Base-by-base conservation (phyloP, 2,329 filamentous ascomycete genomes). In the Apiospora koreana region DNA sequence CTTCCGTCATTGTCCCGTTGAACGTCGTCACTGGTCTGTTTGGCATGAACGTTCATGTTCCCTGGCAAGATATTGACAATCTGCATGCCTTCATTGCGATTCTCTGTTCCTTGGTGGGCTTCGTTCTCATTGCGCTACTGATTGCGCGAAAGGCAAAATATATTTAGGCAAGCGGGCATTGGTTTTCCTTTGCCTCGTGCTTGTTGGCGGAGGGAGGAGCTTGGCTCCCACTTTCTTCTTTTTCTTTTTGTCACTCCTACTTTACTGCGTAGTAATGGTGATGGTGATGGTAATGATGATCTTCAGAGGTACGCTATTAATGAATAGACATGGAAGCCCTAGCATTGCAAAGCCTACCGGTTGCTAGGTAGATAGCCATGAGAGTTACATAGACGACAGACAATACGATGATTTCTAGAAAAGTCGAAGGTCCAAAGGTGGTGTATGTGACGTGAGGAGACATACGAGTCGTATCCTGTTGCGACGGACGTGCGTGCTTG, bases 1-100 rank as follows among this genome's bases (percentile, higher is more conserved):
- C 94, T 0, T 97, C 95, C 3, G 93, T 99, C 74, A 88, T 99
- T n/a, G 95, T 99, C 71, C 96, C 96, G 3, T 89, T 99, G 74
- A 99, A 98, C 79, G 85, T 99, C 74, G 91, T 98, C 72, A 97
- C 94, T 48, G 92, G 93, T 82, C 83, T 95, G 58, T 95, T 95
- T 77, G 94, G 94, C 69, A 97, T 97, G 94, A 97, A 97, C 81
- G 93, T 97, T 1, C 78, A 80, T 4, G 91, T 96, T 21, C 93
- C 93, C 0, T 94, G 91, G 69, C 78, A 75, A 68, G 79, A 83
- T 28, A 80, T 80, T 25, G 77, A 80, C 73, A 84, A 79, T 68
- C 75, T 88, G 43, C 82, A 75, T 5, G 89, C 89, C 80, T 92
- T 90, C 82, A 90, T 89, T 76, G 84, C 84, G n/a, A 90, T 90